These are phyloP conservation scores for Zygotorulaspora florentina DNA, from an alignment of 805 yeast genomes.

Conservation along the genomic window DNA sequence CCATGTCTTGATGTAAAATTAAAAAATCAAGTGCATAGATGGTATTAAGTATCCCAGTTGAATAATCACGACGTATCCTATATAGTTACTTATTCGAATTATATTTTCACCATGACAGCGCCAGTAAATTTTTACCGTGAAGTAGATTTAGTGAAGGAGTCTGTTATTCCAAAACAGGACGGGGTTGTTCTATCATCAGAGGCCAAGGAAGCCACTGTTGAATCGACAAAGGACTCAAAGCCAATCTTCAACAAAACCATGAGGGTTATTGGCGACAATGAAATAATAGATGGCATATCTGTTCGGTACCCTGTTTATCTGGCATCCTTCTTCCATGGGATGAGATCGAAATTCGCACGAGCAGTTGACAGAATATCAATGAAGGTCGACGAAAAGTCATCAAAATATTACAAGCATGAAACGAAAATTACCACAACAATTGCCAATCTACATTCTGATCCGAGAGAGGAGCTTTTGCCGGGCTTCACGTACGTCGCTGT, in stretches of 20 bases:
- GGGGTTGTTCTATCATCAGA: slow-evolving; percentile 19
- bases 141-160: slow-evolving; percentile 24
- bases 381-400: slow-evolving; percentile 42
- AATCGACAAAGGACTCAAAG: slow-evolving; percentile 2
- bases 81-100: too few species aligned
- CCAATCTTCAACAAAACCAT: slow-evolving; percentile 6
- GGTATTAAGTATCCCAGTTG: too few species aligned
- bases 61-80: too few species aligned
- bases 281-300: slow-evolving; percentile 29
- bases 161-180: slow-evolving; percentile 23
- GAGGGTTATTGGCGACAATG: slow-evolving; percentile 20
- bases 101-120: slow-evolving; percentile 3
- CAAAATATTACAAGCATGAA: slow-evolving; percentile 45
- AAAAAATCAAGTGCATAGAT: too few species aligned
- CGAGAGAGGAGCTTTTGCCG: slow-evolving; percentile 53
- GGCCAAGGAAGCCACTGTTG: slow-evolving; percentile 18
- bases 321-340: slow-evolving; percentile 12
- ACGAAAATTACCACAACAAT: slow-evolving; percentile 49
- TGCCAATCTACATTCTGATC: slow-evolving; percentile 48
- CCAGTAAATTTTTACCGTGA: slow-evolving; percentile 24
- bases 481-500: slow-evolving; percentile 51
- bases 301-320: slow-evolving; percentile 27
- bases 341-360: slow-evolving; percentile 16
- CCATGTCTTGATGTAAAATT: too few species aligned
- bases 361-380: slow-evolving; percentile 21